Evolutionary conservation across 352 stramenopile genomes (phyloP), one percentile per base, ranked within the genome.

Genomic region (Pythium dissimile): DNA sequence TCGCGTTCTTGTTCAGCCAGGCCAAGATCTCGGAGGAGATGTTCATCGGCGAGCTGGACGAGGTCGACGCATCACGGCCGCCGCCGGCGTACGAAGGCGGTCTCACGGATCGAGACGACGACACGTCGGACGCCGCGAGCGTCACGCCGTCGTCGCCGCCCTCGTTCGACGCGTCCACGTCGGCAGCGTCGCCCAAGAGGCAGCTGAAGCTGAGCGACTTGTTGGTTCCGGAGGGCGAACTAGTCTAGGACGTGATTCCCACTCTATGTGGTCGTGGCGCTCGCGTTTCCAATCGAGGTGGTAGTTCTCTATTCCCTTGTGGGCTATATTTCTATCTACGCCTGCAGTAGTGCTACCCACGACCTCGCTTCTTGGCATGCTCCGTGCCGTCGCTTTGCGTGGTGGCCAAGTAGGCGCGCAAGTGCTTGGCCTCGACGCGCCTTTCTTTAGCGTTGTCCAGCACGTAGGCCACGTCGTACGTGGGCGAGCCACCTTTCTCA

Each of bases 401-500:
- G 18, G 5, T 47, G 21, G 32, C 3, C 1, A 24, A 21, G 47
- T 84, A 86, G 6, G 49, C 61, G 5, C 68, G 73, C 23, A 91
- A 58, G 64, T 78, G 89, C 42, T 72, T 67, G 2, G 75, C 75
- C 44, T 84, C 67, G 11, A 89, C 66, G 13, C 51, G 67, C 58
- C 87, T 89, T 55, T 92, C 82, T 44, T 77, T 83, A 8, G 59
- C 62, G 26, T 54, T 71, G 23, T 66, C 67, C 6, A 92, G 58
- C 28, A 92, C 63, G 44, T 92, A 88, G 21, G 72, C 64, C 18
- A 92, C 66, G 55, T 92, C 80, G 45, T 92, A 92, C 28, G 73
- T 70, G 42, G 79, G 44, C 34, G 54, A 45, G 4, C 49, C 67
- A 5, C 43, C 47, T 4, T 21, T 39, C 16, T 53, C 45, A 11